Conservation (phyloP, 1,139 yeast genomes). For the Geotrichum bryndzae region DNA sequence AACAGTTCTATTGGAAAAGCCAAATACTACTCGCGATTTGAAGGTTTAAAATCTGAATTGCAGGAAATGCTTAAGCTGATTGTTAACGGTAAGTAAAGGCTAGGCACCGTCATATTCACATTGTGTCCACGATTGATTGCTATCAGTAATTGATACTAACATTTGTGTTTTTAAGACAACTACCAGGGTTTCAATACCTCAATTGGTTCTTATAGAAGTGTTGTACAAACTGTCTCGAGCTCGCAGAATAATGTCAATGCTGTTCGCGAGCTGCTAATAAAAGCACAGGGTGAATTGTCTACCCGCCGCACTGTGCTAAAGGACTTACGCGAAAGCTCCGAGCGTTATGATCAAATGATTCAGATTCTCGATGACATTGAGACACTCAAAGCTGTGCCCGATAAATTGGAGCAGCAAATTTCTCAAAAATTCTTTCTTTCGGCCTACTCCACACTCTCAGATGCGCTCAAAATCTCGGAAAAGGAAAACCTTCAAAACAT, state of each 20-base stretch:
- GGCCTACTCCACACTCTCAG: conserved; percentile 58
- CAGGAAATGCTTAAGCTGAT: conserved; percentile 53
- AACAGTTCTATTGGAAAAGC: conserved; percentile 86
- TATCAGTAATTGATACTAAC: not conserved
- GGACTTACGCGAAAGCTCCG: conserved; percentile 61
- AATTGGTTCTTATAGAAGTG: conserved; percentile 66
- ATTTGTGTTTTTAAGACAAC: conserved; percentile 35
- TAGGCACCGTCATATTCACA: not conserved
- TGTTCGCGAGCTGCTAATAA: conserved; percentile 47
- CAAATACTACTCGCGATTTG: conserved; percentile 54
- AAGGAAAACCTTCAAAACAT: conserved; percentile 57
- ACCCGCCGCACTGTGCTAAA: conserved; percentile 51
- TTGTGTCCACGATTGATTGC: not conserved
- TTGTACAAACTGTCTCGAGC: conserved; percentile 50
- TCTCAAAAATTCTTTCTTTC: conserved; percentile 62
- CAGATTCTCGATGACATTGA: conserved; percentile 68
- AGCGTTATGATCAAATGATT: conserved; percentile 61
- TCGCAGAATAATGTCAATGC: conserved; percentile 51
- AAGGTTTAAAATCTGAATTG: conserved; percentile 53
- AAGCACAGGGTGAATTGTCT: conserved; percentile 48
- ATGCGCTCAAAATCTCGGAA: conserved; percentile 53
- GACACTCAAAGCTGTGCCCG: conserved; percentile 54
- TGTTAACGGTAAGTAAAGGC: conserved; percentile 48
- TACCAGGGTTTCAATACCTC: conserved; percentile 81
- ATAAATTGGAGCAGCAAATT: conserved; percentile 56